Conservation (phyloP, 345 rosid genomes). For the Citrus hindsii region DNA sequence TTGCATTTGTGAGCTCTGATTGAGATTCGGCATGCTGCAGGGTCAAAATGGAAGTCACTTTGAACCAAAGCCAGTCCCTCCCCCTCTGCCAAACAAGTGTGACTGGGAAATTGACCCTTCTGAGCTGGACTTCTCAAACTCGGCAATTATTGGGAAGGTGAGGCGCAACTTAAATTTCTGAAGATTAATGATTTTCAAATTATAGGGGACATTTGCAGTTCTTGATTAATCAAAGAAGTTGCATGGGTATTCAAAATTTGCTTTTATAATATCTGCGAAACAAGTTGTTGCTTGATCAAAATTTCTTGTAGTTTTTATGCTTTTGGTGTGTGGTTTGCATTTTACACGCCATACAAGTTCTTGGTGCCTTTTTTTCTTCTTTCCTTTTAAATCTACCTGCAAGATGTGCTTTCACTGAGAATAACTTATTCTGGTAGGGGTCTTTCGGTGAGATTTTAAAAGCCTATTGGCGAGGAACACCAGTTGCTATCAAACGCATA, state of each 20-base stretch:
- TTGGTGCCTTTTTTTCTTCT: background rate
- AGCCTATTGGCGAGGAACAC: slow-evolving; percentile 98
- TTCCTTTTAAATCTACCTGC: background rate
- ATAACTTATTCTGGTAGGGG: slow-evolving; percentile 49
- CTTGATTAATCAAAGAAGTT: slow-evolving; percentile 1
- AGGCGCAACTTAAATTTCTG: slow-evolving; percentile 6
- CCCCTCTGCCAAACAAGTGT: slow-evolving; percentile 94
- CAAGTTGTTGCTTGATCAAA: background rate
- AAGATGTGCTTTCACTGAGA: slow-evolving; percentile 22
- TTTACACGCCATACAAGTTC: background rate
- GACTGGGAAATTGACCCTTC: slow-evolving; percentile 99
- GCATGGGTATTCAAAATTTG: background rate
- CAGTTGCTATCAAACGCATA: slow-evolving; percentile 94
- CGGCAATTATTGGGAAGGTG: slow-evolving; percentile 86
- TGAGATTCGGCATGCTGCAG: slow-evolving; percentile 39
- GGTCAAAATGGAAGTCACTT: slow-evolving; percentile 99
- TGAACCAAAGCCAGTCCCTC: slow-evolving; percentile 94
- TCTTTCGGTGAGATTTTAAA: slow-evolving; percentile 97
- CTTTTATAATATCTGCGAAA: background rate
- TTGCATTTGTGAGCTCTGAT: slow-evolving; percentile 7
- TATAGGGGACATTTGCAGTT: background rate
- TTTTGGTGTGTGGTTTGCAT: background rate
- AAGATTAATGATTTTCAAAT: slow-evolving; percentile 1
- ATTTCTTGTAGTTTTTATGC: background rate
- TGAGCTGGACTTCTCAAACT: slow-evolving; percentile 87